Conservation (phyloP, 2,329 filamentous ascomycete genomes). For the Macrophomina phaseolina region DNA sequence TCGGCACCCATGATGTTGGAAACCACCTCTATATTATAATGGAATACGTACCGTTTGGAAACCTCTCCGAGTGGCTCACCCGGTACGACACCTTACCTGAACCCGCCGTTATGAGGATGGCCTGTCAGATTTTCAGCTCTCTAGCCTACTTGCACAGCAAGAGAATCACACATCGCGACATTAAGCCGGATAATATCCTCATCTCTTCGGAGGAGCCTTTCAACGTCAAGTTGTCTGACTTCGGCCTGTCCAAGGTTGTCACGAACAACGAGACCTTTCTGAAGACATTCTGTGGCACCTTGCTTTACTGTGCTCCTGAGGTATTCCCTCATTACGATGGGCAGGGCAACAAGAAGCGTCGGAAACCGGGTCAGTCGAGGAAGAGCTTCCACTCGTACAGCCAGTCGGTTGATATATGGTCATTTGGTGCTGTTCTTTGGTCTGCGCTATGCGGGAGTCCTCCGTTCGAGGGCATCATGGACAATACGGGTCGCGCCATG, state of each 20-base stretch:
- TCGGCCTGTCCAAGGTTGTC: constrained; percentile 93
- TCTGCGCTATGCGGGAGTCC: constrained; percentile 79
- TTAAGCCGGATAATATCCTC: constrained; percentile 97
- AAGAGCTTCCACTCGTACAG: constrained; percentile 71
- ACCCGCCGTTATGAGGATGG: constrained; percentile 70
- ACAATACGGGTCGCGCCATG: constrained; percentile 78
- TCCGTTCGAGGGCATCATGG: constrained; percentile 79
- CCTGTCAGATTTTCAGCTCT: constrained; percentile 78
- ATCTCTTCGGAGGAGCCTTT: constrained; percentile 76
- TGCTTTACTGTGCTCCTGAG: constrained; percentile 95
- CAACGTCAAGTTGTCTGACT: constrained; percentile 90
- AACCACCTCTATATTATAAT: constrained; percentile 93
- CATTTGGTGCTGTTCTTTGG: constrained; percentile 89
- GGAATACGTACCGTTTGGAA: constrained; percentile 85
- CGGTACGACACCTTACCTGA: constrained; percentile 70
- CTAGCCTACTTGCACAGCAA: constrained; percentile 84
- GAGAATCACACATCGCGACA: constrained; percentile 96
- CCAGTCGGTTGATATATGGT: constrained; percentile 96
- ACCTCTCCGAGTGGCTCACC: constrained; percentile 76
- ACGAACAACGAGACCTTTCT: constrained; percentile 89
- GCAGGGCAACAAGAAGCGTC: constrained; percentile 68
- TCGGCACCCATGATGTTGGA: constrained; percentile 84
- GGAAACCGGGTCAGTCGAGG: constrained; percentile 48
- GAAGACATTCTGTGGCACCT: constrained; percentile 93
- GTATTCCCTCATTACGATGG: constrained; percentile 84